Conservation (phyloP, 139 green algal genomes). For the Chlorella sp. region DNA sequence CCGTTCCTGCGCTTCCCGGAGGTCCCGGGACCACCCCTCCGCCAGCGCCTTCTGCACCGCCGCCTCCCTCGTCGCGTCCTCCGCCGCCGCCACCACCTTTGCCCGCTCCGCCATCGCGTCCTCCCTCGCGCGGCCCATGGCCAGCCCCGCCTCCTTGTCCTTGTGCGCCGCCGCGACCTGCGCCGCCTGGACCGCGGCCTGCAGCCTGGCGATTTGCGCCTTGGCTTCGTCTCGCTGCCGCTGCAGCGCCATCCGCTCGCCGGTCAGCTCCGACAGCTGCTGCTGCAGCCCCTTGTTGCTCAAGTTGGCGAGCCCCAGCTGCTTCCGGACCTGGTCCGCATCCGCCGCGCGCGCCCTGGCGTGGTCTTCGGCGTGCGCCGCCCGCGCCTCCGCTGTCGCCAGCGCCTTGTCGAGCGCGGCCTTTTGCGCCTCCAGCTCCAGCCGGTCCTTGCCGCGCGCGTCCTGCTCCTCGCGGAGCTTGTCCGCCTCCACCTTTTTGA, state of each 20-base stretch:
- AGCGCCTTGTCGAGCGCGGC: conserved; percentile 12
- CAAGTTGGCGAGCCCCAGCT: conserved; percentile 5
- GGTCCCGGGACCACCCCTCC: conserved; percentile 28
- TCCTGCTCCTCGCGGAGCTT: conserved; percentile 35
- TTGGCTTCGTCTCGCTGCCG: conserved; percentile 10
- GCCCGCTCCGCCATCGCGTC: conserved; percentile 18
- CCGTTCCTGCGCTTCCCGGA: conserved; percentile 9
- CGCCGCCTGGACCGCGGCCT: conserved; percentile 12
- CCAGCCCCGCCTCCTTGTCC: conserved; percentile 14
- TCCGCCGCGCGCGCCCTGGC: conserved; percentile 11
- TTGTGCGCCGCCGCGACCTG: not conserved
- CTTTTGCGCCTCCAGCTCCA: conserved; percentile 2
- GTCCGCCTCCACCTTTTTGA: conserved; percentile 39
- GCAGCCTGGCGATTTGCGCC: conserved; percentile 1
- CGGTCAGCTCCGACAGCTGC: conserved; percentile 3
- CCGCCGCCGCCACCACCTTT: conserved; percentile 1
- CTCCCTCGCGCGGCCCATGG: conserved; percentile 10
- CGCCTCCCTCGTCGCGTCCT: conserved; percentile 21
- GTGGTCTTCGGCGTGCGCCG: not conserved
- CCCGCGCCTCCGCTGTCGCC: conserved; percentile 1
- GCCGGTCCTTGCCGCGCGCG: conserved; percentile 10
- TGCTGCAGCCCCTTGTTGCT: conserved; percentile 17
- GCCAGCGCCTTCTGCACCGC: conserved; percentile 28
- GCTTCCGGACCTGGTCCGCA: conserved; percentile 11
- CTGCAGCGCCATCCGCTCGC: not conserved